Base-by-base conservation (phyloP, 768 basidiomycete species). In the Porphyrellus cyaneotinctus region DNA sequence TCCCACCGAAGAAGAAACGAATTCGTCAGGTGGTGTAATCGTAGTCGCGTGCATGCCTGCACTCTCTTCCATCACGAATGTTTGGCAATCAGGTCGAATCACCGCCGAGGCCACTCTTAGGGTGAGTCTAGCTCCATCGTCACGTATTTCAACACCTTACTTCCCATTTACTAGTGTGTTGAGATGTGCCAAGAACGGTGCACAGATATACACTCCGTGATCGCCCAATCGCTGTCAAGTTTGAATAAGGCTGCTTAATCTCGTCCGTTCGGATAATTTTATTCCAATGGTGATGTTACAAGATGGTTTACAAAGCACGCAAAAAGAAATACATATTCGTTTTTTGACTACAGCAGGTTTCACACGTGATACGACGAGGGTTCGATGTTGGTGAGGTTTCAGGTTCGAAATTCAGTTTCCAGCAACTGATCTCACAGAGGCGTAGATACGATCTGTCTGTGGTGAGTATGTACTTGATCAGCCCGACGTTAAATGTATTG, bases 21-120 rank as follows among this genome's bases (percentile, higher is more conserved):
- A 64, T 24, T 56, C 58, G 4, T 80, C 88, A 3, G 72, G 74
- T 13, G 87, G 88, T 0, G 83, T 79, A n/a, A 56, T 97, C n/a
- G 78, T 88, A 1, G 65, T 95, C 15, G 83, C 93, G 1, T 87
- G 85, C 52, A 84, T 99, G 76, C 95, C 97, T 51, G 95, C 95
- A 2, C 75, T 97, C 30, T 82, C 81, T 28, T 86, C 81, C 8
- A 73, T 94, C 12, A 95, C 93, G 2, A 91, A 81, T 65, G 54
- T 95, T n/a, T 92, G 90, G 87, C 85, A 95, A 67, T 81, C 83
- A 6, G 94, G 95, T 9, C 74, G 76, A 56, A 77, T 88, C 70
- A 74, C 72, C 2, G 65, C 80, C 0, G 73, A 74, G 9, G 74
- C 87, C 52, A 72, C 77, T 23, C 62, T 85, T 31, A 69, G 71